These are phyloP conservation scores for Entomortierella chlamydospora DNA, from an alignment of 192 early-diverging fungal genomes.

Conservation along the genomic window DNA sequence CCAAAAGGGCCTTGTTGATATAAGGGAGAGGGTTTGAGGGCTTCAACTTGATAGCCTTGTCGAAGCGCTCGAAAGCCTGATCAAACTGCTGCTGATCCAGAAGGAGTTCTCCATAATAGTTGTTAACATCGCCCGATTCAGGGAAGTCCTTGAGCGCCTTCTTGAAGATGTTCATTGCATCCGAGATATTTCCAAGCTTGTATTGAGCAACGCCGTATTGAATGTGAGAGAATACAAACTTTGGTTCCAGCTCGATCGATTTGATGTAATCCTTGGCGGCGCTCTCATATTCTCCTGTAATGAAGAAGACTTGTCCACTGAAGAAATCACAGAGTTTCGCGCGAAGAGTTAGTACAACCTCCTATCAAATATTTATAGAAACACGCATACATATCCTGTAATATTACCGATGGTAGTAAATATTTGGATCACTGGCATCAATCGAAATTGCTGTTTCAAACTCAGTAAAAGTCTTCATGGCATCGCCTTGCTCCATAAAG, in stretches of 20 bases:
- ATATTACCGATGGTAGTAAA: constrained; percentile 84
- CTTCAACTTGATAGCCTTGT: constrained; percentile 88
- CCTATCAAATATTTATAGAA: no score
- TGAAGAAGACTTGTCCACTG: constrained; percentile 81
- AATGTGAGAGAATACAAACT: constrained; percentile 92
- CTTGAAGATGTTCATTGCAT: constrained; percentile 83
- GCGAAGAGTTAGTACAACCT: no score
- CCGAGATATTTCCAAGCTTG: constrained; percentile 83
- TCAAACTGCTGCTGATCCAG: constrained; percentile 86
- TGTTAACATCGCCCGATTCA: constrained; percentile 88
- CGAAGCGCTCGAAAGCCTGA: constrained; percentile 87
- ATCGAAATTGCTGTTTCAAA: constrained; percentile 79
- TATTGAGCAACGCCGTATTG: constrained; percentile 95
- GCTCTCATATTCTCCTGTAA: constrained; percentile 81
- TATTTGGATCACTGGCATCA: constrained; percentile 82
- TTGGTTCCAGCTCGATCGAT: constrained; percentile 79
- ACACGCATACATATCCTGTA: neutral
- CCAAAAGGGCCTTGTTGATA: constrained; percentile 93
- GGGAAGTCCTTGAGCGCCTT: constrained; percentile 83
- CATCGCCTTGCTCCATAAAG: constrained; percentile 87
- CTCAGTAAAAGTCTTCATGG: constrained; percentile 69
- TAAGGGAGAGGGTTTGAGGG: constrained; percentile 92
- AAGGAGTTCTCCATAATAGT: constrained; percentile 97
- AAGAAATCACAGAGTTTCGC: no score
- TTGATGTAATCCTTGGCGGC: constrained; percentile 90